phyloP scores from a whole-genome alignment of 2,329 filamentous ascomycete species.

The Didymella sp. region DNA sequence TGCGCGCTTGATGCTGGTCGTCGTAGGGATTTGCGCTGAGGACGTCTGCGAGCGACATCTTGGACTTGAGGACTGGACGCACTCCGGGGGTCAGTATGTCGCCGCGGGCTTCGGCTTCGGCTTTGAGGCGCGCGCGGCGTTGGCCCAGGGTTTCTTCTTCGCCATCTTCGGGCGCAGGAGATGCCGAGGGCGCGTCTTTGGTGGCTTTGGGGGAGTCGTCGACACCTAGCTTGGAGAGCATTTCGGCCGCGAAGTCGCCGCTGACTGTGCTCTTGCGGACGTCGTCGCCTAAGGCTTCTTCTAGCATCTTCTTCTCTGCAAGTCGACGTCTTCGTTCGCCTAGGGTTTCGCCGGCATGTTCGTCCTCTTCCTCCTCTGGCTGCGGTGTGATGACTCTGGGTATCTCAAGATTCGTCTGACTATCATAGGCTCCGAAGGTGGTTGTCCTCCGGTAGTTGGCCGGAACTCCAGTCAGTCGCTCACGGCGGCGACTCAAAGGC shows the following conservation, averaged over 20 bases:
- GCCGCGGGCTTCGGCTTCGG: constrained; percentile 66
- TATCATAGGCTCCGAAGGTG: constrained; percentile 28
- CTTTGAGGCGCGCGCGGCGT: constrained; percentile 74
- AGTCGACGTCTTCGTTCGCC: constrained; percentile 70
- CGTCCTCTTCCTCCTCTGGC: constrained; percentile 45
- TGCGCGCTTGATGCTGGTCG: constrained; percentile 43
- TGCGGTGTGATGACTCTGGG: constrained; percentile 39
- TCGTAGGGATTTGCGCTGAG: constrained; percentile 62
- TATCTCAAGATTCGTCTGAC: constrained; percentile 37
- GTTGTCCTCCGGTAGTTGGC: constrained; percentile 27
- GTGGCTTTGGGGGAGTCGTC: constrained; percentile 19
- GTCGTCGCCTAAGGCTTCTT: constrained; percentile 51
- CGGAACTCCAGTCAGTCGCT: constrained; percentile 68
- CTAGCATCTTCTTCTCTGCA: constrained; percentile 63
- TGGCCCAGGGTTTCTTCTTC: constrained; percentile 83
- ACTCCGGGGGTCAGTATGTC: constrained; percentile 31
- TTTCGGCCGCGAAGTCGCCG: constrained; percentile 70
- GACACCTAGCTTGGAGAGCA: constrained; percentile 60
- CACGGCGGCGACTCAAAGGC: constrained; percentile 78
- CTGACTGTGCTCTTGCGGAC: constrained; percentile 62
- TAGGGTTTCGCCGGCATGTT: constrained; percentile 67
- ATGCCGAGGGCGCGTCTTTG: not conserved
- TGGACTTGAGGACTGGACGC: constrained; percentile 50
- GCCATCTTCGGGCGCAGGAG: constrained; percentile 25
- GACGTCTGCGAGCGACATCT: constrained; percentile 67